Evolutionary conservation across 192 early-diverging fungal species (phyloP), one percentile per base, ranked within the genome.

Genomic region (Linnemannia zychae): DNA sequence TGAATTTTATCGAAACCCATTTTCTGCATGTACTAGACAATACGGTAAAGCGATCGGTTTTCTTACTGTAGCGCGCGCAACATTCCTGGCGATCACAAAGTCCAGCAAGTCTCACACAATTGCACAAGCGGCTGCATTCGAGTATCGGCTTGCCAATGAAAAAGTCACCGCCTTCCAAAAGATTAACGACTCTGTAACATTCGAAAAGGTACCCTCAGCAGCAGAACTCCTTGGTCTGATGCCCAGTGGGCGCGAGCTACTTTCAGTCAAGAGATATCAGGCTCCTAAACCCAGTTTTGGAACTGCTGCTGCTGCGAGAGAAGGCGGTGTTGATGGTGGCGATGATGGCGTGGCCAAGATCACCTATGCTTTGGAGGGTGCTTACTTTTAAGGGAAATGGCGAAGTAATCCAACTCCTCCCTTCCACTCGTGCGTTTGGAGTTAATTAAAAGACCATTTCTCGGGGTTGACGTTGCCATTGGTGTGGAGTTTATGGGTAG

Each of bases 131-230:
- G 91, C 92, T 7, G 50, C 84, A 16, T 82, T 89, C 63, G 92
- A 93, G 73, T 88, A 90, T 63, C 82, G 85, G 22, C 70, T 80
- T 44, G 88, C 90, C 17, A 86, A 77, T 50, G 91, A 90, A 52
- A 78, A 89, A 17, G 81, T 86, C 22, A 44, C 71, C 4, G 85
- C 80, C 12, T 91, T 88, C 46, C 78, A 82, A 22, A 89, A 86
- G 77, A 87, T 90, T 31, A 93, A 93, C 67, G 82, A 93, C 71
- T 90, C 90, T n/a, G 92, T 92, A 63, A 88, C 92, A 33, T 93
- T 88, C 76, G 82, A 91, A 67, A 75, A 76, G n/a, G 85, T 93
- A 0, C 92, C 91, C 20, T 71, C 76, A 0, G 80, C 88, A 33
- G 82, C 88, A 48, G 91, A 89, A 18, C 71, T 93, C 11, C 84